Evolutionary conservation across 495 filamentous ascomycete genomes (phyloP).

Genomic region (Cryomyces antarcticus): DNA sequence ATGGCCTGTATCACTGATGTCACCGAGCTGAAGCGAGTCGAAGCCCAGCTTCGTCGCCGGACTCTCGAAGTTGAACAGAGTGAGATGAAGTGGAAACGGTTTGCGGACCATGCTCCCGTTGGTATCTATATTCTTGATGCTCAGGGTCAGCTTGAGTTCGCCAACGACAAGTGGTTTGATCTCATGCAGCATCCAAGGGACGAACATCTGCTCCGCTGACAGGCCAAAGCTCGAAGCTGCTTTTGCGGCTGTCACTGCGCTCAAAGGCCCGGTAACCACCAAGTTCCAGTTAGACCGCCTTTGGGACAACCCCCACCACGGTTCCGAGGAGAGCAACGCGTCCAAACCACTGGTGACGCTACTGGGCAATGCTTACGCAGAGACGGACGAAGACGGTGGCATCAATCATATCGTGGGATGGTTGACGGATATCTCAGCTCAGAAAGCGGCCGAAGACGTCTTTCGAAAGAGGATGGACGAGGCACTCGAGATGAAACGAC

Average conservation of each 20-base stretch:
- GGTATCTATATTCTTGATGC: neutral
- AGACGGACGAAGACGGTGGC: neutral
- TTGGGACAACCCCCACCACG: too few relatives aligned
- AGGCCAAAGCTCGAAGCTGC: neutral
- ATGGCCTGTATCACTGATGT: neutral
- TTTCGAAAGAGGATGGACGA: constrained; percentile 3
- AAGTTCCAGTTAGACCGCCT: too few relatives aligned
- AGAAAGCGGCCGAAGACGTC: neutral
- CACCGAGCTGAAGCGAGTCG: neutral
- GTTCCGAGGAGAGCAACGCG: too few relatives aligned
- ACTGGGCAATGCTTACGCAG: neutral
- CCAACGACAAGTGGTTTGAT: neutral
- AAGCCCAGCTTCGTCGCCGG: neutral
- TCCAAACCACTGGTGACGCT: neutral
- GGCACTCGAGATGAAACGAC: constrained; percentile 15
- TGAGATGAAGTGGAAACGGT: neutral
- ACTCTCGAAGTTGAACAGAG: neutral
- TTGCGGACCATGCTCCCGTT: neutral
- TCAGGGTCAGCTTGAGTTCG: neutral
- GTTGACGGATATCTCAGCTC: neutral
- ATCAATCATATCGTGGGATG: neutral
- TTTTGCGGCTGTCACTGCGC: neutral
- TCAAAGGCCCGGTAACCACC: neutral
- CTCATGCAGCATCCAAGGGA: neutral
- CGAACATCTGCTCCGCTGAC: neutral